Base-by-base conservation (phyloP, 2,329 filamentous ascomycete genomes). In the Rhytidhysteron rufulum region DNA sequence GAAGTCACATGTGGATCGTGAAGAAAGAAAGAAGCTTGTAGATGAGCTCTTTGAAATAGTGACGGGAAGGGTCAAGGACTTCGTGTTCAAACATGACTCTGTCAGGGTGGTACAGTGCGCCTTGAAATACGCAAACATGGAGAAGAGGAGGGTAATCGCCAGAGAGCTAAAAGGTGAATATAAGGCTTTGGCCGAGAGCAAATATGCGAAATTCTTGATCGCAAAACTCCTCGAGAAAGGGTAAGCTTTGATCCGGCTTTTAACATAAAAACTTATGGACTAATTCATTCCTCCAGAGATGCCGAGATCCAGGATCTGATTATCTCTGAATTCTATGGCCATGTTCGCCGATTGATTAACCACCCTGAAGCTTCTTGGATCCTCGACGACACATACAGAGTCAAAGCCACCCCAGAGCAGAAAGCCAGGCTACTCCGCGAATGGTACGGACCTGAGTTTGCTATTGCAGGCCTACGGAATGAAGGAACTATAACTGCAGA, bases 301-400 rank as follows among this genome's bases (percentile, higher is more conserved):
- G 74, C 81, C 30, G 86, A 91, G 66, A 88, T 94, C 49, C 80
- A 89, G 56, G 86, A 95, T 61, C 70, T 94, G 50, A 87, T 98
- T 55, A 83, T 98, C 10, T 85, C 88, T 31, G 90, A 98, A 65
- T 97, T 98, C 69, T 96, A 93, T 65, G 90, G 93, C 43, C 83
- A 91, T 64, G 86, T 97, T 47, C 86, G 88, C 61, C 87, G 89
- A 58, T 74, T 97, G 59, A 96, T 97, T 65, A 93, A 95, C 65
- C 93, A 98, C 67, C 81, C 91, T 1, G 94, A 98, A 68, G 93
- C 88, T 22, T 90, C 88, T 30, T 98, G 93, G 90, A 97, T 98
- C 53, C 73, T 98, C 31, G 94, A 98, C 65, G 93, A 98, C 65
- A 86, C 96, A 51, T 98, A 97, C 72, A 82, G 93, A 45, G 85